Percentiles rank a stretch among this genome's conserved stretches.
Evolutionary conservation across 371 early-diverging fungal species (phyloP).

Genomic region (Lichtheimia ramosa): DNA sequence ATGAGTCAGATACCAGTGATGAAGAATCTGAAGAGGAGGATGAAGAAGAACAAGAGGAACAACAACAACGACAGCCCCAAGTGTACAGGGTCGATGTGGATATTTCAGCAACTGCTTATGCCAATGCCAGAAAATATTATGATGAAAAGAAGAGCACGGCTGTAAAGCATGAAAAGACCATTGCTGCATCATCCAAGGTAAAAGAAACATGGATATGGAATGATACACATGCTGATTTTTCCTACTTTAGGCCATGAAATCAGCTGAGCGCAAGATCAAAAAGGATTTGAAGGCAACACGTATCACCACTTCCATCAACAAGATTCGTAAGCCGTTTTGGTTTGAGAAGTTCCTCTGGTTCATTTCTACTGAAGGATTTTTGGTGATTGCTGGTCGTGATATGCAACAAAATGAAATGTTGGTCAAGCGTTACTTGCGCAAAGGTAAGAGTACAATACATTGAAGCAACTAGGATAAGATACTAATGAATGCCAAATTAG

Average conservation of each 20-base stretch:
- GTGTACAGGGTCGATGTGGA: constrained; percentile 78
- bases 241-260: constrained; percentile 68
- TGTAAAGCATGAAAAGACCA: constrained; percentile 88
- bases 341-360: constrained; percentile 99
- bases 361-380: constrained; percentile 90
- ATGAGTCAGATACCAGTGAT: background rate
- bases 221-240: background rate
- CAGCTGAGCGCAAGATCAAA: constrained; percentile 87
- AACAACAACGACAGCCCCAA: constrained; percentile 22
- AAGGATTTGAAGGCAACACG: constrained; percentile 76
- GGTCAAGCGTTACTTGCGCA: constrained; percentile 83
- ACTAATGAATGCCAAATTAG: constrained; percentile 7
- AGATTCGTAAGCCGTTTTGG: constrained; percentile 95
- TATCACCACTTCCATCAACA: constrained; percentile 74
- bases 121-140: constrained; percentile 93
- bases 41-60: constrained; percentile 37
- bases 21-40: constrained; percentile 38
- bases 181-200: constrained; percentile 73
- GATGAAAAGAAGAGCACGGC: constrained; percentile 80
- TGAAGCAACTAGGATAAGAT: background rate
- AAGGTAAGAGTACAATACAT: constrained; percentile 29
- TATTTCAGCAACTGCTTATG: constrained; percentile 83
- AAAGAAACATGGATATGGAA: background rate
- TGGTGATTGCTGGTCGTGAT: constrained; percentile 97
- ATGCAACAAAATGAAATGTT: constrained; percentile 97